Conservation (phyloP, 2,329 filamentous ascomycete genomes). For the Colletotrichum noveboracense region DNA sequence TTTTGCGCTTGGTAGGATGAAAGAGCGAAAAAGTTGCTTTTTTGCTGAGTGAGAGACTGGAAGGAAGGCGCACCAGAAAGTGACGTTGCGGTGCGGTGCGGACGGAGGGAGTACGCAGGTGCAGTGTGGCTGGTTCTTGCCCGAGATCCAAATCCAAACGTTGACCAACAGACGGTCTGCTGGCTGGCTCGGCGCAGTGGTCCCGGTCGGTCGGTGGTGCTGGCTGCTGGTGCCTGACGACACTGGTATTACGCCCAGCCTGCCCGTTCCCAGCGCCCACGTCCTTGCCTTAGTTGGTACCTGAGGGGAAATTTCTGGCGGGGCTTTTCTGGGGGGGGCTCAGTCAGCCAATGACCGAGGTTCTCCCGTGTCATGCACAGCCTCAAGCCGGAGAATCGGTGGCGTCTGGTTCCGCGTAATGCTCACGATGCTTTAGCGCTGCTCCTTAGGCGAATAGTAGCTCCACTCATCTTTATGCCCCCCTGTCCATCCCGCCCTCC, state of each 20-base stretch:
- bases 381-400: slow-evolving; percentile 20
- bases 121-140: slow-evolving; percentile 25
- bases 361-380: background rate
- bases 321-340: background rate
- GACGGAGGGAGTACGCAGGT: slow-evolving; percentile 23
- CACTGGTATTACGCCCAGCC: background rate
- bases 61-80: slow-evolving; percentile 16
- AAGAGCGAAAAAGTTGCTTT: background rate
- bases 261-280: background rate
- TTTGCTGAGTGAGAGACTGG: slow-evolving; percentile 17
- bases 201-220: background rate
- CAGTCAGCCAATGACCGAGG: slow-evolving; percentile 6
- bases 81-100: slow-evolving; percentile 21
- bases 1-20: background rate
- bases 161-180: slow-evolving; percentile 10
- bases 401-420: slow-evolving; percentile 20
- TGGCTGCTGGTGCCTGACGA: slow-evolving; percentile 20
- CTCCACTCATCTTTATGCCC: slow-evolving; percentile 3
- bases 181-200: background rate
- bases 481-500: slow-evolving; percentile 16
- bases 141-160: slow-evolving; percentile 20
- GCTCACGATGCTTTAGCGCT: slow-evolving; percentile 14
- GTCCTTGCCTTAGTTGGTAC: background rate
- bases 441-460: background rate
- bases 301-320: background rate